Base-by-base conservation (phyloP, 164 flowering plant genomes). In the Berberis vulgaris region DNA sequence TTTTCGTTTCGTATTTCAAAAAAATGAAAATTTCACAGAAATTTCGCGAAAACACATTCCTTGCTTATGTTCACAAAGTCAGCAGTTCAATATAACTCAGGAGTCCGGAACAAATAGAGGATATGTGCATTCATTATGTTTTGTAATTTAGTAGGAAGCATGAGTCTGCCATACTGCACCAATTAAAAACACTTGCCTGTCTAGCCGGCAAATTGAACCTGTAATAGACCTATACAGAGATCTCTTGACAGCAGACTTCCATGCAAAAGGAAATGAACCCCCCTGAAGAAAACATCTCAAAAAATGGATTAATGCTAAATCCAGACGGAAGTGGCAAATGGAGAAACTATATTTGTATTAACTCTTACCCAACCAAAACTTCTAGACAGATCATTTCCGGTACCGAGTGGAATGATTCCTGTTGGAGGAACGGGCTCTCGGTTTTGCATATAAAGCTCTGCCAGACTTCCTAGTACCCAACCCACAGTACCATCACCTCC, bases 401-500 rank as follows among this genome's bases (percentile, higher is more conserved):
- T 95, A 47, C 98, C 98, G 64, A 95, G 96, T 43, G 99, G 99
- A 72, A 95, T 83, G 65, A 95, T 78, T 64, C 83, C 98, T 41
- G 82, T 88, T 38, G 99, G 92, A 63, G 97, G 99, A 80, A 95
- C 73, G 12, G 99, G 97, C 46, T 75, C 75, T 54, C 97, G 69
- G 42, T 61, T 72, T 73, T 82, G 80, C 47, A 49, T 69, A 68
- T 79, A n/a, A 67, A 91, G 96, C 61, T 86, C 82, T 40, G 77
- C 78, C 54, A 95, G 82, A 76, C 89, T 76, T 45, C 97, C 98
- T 2, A 95, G 79, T 9, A 95, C 84, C 97, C 99, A 95, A 66
- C 99, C 99, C 39, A 95, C 99, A 12, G 99, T 86, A 50, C 99
- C 99, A 83, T 95, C 99, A 72, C 99, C 97, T 43, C 99, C 99